Evolutionary conservation across 2,329 filamentous ascomycete genomes (phyloP), one percentile per base, ranked within the genome.

Genomic region (Calonectria henricotiae): DNA sequence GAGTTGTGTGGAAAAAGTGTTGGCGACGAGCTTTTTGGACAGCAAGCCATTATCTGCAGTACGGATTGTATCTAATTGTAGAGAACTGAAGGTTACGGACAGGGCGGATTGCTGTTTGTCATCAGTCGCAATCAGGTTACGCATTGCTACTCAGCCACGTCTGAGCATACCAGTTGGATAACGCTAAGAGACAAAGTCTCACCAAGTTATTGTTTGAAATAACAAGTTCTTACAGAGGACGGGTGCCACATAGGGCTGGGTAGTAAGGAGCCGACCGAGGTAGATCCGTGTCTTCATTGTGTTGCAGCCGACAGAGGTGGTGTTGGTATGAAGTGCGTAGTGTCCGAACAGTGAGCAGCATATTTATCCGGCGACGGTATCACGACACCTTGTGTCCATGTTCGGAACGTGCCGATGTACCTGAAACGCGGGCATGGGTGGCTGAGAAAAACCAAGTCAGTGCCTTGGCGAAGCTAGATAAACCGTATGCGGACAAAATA

Each of bases 381-480:
- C 43, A 58, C 58, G 46, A 39, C 30, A 46, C 12, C 41, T 41
- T 65, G 68, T 65, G 30, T 47, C 39, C 51, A 60, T 63, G 68
- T 62, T 73, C 69, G 70, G 67, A 60, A 74, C 62, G 67, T 74
- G 47, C 60, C 71, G 73, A 70, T 67, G 58, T 64, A 76, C 75
- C 75, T 76, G 75, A 76, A 76, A 76, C 75, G 15, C 62, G 65
- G 69, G 55, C 69, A 71, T 55, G 68, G 69, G 63, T 54, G 27
- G 37, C n/a, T 51, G 27, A 62, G 43, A 69, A 32, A 58, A 71
- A 62, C 65, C 47, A 58, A 58, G 62, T 65, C 69, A 39, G 32
- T 58, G 20, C 20, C 32, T 58, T 39, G 51, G 51, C 51, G 51
- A 30, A 65, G 27, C 41, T 27, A 49, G 63, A 49, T 41, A 30